phyloP scores from a whole-genome alignment of 495 filamentous ascomycete genomes.

The Niebla homalea region DNA sequence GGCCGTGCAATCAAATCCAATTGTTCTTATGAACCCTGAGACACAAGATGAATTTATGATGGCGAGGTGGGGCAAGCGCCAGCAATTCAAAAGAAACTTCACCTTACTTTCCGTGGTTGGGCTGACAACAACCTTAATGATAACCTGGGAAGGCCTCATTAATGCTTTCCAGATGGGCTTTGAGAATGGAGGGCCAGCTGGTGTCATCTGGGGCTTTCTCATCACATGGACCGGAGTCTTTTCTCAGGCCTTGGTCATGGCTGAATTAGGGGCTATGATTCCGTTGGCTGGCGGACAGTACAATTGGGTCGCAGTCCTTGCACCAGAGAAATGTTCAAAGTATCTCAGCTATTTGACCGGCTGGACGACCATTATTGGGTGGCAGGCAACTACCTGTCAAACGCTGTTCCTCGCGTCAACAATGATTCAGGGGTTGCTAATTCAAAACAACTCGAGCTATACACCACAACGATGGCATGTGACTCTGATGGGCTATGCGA shows the following conservation, averaged over 20 bases:
- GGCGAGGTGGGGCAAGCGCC: background rate
- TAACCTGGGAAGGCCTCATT: constrained; percentile 31
- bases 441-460: constrained; percentile 24
- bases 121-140: constrained; percentile 28
- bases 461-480: constrained; percentile 26
- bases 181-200: constrained; percentile 34
- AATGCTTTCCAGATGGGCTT: constrained; percentile 7
- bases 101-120: constrained; percentile 33
- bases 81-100: constrained; percentile 24
- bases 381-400: constrained; percentile 28
- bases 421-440: constrained; percentile 30
- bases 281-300: constrained; percentile 38
- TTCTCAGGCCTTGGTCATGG: constrained; percentile 22
- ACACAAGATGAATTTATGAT: no score
- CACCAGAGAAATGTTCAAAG: constrained; percentile 23
- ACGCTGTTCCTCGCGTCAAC: constrained; percentile 27
- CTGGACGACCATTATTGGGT: constrained; percentile 34
- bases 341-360: constrained; percentile 36
- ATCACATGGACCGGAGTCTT: constrained; percentile 33
- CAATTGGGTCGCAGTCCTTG: constrained; percentile 38
- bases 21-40: no score
- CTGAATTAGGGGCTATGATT: constrained; percentile 34
- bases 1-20: no score
- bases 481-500: constrained; percentile 31
- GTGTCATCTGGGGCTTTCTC: constrained; percentile 38